These are phyloP conservation scores for Arctium lappa DNA, from an alignment of 129 eudicot species.

Conservation along the genomic window DNA sequence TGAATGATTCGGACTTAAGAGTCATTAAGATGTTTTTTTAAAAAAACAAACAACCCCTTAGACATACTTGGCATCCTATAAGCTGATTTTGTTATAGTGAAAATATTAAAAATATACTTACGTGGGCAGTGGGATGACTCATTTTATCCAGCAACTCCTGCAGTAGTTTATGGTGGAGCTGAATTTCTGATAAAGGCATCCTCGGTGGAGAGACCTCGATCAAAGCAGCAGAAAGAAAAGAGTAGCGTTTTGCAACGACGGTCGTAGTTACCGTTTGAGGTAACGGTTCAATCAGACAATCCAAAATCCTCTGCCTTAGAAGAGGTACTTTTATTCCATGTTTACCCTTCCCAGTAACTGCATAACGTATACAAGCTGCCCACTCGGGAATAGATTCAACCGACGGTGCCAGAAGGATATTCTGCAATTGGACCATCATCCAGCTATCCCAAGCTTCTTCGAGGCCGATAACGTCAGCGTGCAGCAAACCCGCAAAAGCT, in stretches of 20 bases:
- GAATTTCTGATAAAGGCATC: constrained; percentile 66
- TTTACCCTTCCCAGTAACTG: constrained; percentile 96
- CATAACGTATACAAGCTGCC: constrained; percentile 91
- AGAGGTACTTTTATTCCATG: constrained; percentile 79
- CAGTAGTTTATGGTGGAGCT: constrained; percentile 66
- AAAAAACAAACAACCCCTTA: too few relatives aligned
- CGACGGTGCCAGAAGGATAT: constrained; percentile 73
- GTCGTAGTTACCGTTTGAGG: constrained; percentile 75
- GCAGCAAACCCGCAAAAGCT: constrained; percentile 89
- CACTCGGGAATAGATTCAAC: constrained; percentile 96
- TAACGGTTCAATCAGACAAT: constrained; percentile 72
- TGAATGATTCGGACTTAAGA: too few relatives aligned
- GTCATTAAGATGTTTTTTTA: too few relatives aligned
- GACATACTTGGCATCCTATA: background rate
- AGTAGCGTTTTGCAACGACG: constrained; percentile 84
- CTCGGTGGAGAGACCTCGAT: constrained; percentile 80
- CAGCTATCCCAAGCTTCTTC: constrained; percentile 89
- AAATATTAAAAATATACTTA: constrained; percentile 28
- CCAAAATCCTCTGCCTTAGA: constrained; percentile 65
- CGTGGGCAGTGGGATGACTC: constrained; percentile 96
- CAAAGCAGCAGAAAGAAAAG: constrained; percentile 85
- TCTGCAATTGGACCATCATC: constrained; percentile 69
- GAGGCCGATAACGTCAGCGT: constrained; percentile 86
- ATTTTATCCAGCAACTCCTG: constrained; percentile 74
- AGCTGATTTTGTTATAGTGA: background rate